These are phyloP conservation scores for Marasmius tenuissimus DNA, from an alignment of 1,284 basidiomycete genomes.

Conservation along the genomic window DNA sequence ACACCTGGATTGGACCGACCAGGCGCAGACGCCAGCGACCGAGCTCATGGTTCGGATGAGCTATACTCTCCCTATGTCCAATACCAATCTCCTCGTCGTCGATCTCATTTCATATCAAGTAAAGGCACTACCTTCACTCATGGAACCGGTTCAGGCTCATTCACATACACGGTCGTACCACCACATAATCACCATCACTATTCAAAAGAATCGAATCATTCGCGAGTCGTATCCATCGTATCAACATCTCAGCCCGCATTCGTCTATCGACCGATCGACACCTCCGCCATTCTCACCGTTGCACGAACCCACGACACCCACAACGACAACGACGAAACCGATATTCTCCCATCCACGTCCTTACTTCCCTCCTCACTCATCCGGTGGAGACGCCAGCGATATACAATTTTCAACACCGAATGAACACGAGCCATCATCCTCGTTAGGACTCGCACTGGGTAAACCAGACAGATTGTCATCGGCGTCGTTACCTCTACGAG, in stretches of 20 bases:
- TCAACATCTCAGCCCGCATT: neutral
- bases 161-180: neutral
- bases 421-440: neutral
- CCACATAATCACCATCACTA: neutral
- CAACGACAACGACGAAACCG: neutral
- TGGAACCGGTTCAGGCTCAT: neutral
- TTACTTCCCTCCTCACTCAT: slow-evolving; percentile 13
- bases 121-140: too few species aligned
- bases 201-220: neutral
- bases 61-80: too few species aligned
- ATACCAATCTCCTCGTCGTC: too few species aligned
- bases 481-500: slow-evolving; percentile 43
- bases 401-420: neutral
- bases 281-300: neutral
- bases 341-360: slow-evolving; percentile 13
- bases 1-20: too few species aligned
- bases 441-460: neutral
- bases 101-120: too few species aligned
- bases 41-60: too few species aligned
- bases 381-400: neutral
- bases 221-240: too few species aligned
- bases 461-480: slow-evolving; percentile 42
- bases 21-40: too few species aligned
- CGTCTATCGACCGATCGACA: neutral
- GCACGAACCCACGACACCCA: neutral